phyloP scores from a whole-genome alignment of 2,329 filamentous ascomycete genomes.

The Colletotrichum australisinense region DNA sequence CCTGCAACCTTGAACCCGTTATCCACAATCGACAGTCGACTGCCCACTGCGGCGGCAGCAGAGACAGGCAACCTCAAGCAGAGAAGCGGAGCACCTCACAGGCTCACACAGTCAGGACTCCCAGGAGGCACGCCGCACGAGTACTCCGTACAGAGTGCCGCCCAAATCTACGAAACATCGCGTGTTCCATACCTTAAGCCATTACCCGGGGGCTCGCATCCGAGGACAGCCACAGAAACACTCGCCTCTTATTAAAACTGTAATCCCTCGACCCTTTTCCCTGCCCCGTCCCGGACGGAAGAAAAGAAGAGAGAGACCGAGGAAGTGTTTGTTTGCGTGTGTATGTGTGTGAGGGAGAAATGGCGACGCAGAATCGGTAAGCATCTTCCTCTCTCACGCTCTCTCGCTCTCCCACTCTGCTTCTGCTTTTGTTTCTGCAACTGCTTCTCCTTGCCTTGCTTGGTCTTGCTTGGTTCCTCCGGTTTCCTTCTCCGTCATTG shows the following conservation, averaged over 20 bases:
- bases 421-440: not conserved
- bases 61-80: not conserved
- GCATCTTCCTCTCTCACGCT: constrained; percentile 32
- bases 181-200: constrained; percentile 36
- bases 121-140: constrained; percentile 20
- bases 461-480: not conserved
- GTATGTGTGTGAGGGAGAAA: constrained; percentile 38
- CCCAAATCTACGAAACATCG: constrained; percentile 35
- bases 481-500: not conserved
- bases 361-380: constrained; percentile 50
- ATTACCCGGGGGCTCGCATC: constrained; percentile 26
- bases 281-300: not conserved
- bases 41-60: not conserved
- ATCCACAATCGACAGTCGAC: constrained; percentile 9
- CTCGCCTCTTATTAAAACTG: constrained; percentile 31
- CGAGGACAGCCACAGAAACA: constrained; percentile 31
- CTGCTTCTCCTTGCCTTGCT: not conserved
- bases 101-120: no score
- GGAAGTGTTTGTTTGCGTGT: constrained; percentile 9
- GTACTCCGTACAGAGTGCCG: constrained; percentile 15
- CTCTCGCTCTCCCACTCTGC: not conserved
- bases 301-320: constrained; percentile 12
- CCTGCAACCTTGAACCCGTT: constrained; percentile 5
- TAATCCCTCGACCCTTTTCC: constrained; percentile 19
- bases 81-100: constrained; percentile 9